Evolutionary conservation across 192 early-diverging fungal genomes (phyloP), one percentile per base, ranked within the genome.

Genomic region (Coemansia pectinata): DNA sequence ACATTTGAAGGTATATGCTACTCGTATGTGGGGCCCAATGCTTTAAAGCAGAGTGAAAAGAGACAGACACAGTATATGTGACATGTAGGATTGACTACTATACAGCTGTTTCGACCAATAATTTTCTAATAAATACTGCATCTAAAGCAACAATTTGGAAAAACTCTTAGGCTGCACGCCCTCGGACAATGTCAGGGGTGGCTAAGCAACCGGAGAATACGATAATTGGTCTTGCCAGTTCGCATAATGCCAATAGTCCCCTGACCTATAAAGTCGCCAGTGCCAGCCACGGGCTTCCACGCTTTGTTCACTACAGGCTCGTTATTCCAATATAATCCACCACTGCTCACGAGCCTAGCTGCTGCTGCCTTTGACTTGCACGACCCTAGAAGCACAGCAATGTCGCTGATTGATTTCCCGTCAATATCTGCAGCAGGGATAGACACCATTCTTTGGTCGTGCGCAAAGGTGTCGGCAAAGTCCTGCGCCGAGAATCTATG

Each of bases 161-260:
- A 12, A 8, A n/a, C 5, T 33, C 29, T 34, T 29, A 33, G 4
- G 50, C 29, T 8, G 15, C 15, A 34, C 15, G 31, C 17, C 5
- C 55, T 34, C 12, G 5, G 15, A 7, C 9, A 14, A 58, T 17
- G 12, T 31, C 15, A 58, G 29, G 6, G 5, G 15, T 17, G 1
- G 17, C 5, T n/a, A 15, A 61, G 74, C 61, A 65, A 62, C 44
- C 63, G 72, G 1, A 94, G 67, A 38, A 96, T 57, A 5, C 72
- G 68, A 72, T 95, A 92, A 38, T 92, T 90, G 44, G 86, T 88
- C 81, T 95, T 97, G 41, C 95, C 95, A 8, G 86, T 87, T 39
- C 94, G 72, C 3, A 97, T 52, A 8, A 93, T 73, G 36, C 88
- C 91, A 15, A 94, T 84, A 1, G 78, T 66, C 17, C 77, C 73